Conservation (phyloP, 768 basidiomycete species). For the Dacryopinax spathularia region DNA sequence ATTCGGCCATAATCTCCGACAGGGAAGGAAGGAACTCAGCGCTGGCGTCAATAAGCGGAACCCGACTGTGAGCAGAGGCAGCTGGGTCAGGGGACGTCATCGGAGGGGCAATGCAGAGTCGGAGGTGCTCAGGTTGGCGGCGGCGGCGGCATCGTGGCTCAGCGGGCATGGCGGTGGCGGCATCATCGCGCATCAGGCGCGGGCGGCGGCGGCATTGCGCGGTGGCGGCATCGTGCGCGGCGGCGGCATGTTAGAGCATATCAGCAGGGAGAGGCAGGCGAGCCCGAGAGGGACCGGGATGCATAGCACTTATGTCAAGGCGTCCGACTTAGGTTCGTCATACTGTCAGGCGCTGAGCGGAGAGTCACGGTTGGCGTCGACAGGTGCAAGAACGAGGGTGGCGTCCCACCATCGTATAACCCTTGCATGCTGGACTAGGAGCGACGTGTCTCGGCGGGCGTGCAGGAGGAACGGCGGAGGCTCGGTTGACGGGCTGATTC, state of each 20-base stretch:
- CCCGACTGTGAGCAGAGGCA: background rate
- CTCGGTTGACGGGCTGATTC: background rate
- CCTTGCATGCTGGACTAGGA: background rate
- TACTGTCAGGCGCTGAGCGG: background rate
- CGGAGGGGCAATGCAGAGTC: background rate
- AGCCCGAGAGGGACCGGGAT: slow-evolving; percentile 3
- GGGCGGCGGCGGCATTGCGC: no score
- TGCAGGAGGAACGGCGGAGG: background rate
- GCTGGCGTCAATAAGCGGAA: background rate
- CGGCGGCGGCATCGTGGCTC: background rate
- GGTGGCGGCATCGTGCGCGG: background rate
- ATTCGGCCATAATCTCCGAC: no score
- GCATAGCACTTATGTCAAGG: slow-evolving; percentile 3
- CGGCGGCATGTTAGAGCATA: background rate
- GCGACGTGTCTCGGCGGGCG: background rate
- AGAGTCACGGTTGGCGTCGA: background rate
- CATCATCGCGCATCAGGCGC: background rate
- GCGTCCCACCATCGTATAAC: background rate
- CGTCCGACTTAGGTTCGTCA: background rate
- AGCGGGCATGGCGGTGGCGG: background rate
- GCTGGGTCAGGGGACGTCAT: background rate
- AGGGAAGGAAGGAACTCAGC: background rate
- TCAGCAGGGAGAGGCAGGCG: background rate
- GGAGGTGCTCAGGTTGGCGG: no score
- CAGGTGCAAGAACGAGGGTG: background rate